Evolutionary conservation across 1,139 yeast species (phyloP), one percentile per base, ranked within the genome.

Genomic region (Hyphopichia burtonii): DNA sequence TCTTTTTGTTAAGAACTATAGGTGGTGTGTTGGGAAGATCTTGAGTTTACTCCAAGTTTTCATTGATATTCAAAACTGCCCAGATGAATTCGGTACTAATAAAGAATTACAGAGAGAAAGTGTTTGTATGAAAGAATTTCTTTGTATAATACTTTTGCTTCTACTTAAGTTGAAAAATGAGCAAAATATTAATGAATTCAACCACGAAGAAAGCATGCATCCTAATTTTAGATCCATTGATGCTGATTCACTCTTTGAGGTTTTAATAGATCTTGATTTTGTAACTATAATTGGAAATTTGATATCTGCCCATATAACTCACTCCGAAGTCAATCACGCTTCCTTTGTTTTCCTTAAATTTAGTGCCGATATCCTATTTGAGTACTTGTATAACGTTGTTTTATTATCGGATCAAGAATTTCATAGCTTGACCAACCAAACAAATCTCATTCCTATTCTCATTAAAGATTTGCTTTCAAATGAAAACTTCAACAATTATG

Each of bases 391-490:
- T 52, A 63, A 64, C 38, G 58, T 59, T 3, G 75, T 65, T 39
- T 48, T 69, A 15, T 53, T 73, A 6, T 49, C 60, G 5, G 74
- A 69, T 43, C 46, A 46, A 6, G 77, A 73, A 43, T 68, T 72
- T 41, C 50, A 50, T 8, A 51, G 51, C 14, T 51, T 73, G 42
- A 62, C 70, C 2, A 47, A 51, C 23, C 44, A 52, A 15, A 58
- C 71, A 9, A 49, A 50, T 3, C 49, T 73, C 37, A 63, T 72
- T 1, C 56, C 62, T 2, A 57, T 63, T 1, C 54, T 86, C 42
- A 68, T 87, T 14, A 70, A 73, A 44, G 78, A 74, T 48, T 62
- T 86, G 37, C 71, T 84, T 41, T 59, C 72, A 2, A 71, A 77
- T 19, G 71, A 83, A 45, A 78, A 76, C 48, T 66, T 66, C 44